Evolutionary conservation across 164 flowering plant genomes (phyloP), one percentile per base, ranked within the genome.

Genomic region (Piper betle): DNA sequence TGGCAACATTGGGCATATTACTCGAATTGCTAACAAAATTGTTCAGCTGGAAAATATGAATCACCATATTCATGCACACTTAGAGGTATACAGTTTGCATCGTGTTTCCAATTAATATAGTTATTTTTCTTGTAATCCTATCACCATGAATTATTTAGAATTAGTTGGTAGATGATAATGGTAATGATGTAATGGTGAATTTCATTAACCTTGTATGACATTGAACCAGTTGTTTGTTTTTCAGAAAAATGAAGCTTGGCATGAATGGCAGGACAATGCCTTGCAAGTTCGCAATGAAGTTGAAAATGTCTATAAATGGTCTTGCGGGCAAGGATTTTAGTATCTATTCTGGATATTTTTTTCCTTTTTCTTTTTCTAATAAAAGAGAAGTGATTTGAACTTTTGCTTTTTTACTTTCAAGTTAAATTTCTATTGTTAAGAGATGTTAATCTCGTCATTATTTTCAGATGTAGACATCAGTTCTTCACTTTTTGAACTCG

Each of bases 241-340:
- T 69, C 58, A 92, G 98, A 91, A 77, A 70, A 82, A 77, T 59
- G 72, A 39, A 43, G 91, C 83, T 65, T 92, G 97, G 97, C 74
- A 57, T 60, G 94, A 83, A 39, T 92, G 98, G 98, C 91, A 86
- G 69, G 48, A 76, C 42, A 81, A 72, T 37, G 85, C 79, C 69
- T 66, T 92, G 55, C 94, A 80, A 70, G 86, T 86, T 75, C 93
- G 97, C 37, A 89, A 84, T 73, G 73, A 61, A 4, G 73, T 89
- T 62, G 96, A 89, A 73, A 89, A 92, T 81, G 93, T 92, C 33
- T 77, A 78, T 64, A 78, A 82, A 48, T 92, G 98, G 98, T 85
- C 80, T 67, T 92, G 98, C 66, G 98, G 98, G 98, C 87, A 84
- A 54, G 79, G 9, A 19, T 69, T 63, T 63, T 64, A 10, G 15